Evolutionary conservation across 192 early-diverging fungal genomes (phyloP).

Genomic region (Funneliformis mosseae): DNA sequence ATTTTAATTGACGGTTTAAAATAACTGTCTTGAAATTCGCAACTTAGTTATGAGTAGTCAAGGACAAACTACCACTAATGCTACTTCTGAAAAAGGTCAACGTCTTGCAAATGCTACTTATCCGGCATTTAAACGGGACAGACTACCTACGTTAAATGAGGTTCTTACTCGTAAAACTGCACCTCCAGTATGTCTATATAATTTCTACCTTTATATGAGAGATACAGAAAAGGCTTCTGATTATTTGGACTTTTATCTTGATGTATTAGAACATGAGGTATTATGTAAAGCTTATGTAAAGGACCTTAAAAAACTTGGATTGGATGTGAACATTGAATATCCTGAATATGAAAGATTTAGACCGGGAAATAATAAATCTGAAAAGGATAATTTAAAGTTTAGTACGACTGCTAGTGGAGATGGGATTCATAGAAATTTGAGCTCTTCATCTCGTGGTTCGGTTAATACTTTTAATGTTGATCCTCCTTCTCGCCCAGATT

Average conservation of each 20-base stretch:
- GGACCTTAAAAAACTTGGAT: conserved; percentile 40
- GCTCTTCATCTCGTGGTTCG: conserved; percentile 12
- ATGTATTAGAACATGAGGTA: conserved; percentile 71
- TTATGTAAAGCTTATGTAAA: conserved; percentile 61
- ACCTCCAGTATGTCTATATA: conserved; percentile 74
- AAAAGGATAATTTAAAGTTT: conserved; percentile 1
- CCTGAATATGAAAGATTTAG: conserved; percentile 31
- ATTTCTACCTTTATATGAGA: conserved; percentile 74
- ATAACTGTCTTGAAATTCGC: neutral
- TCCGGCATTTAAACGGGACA: conserved; percentile 16
- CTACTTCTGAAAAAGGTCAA: conserved; percentile 26
- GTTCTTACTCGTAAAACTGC: conserved; percentile 66
- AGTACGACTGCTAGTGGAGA: neutral
- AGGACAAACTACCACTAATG: neutral
- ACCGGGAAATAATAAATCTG: neutral
- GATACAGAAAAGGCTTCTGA: conserved; percentile 64
- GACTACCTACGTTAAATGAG: conserved; percentile 67
- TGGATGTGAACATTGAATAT: conserved; percentile 23
- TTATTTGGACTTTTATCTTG: conserved; percentile 77
- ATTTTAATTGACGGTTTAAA: too few species aligned
- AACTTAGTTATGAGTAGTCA: neutral
- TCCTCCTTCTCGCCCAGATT: conserved; percentile 25
- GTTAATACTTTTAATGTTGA: neutral
- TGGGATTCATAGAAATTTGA: conserved; percentile 21
- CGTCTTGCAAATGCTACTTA: conserved; percentile 19